phyloP scores from a whole-genome alignment of 192 early-diverging fungal species.

The Entomortierella parvispora region DNA sequence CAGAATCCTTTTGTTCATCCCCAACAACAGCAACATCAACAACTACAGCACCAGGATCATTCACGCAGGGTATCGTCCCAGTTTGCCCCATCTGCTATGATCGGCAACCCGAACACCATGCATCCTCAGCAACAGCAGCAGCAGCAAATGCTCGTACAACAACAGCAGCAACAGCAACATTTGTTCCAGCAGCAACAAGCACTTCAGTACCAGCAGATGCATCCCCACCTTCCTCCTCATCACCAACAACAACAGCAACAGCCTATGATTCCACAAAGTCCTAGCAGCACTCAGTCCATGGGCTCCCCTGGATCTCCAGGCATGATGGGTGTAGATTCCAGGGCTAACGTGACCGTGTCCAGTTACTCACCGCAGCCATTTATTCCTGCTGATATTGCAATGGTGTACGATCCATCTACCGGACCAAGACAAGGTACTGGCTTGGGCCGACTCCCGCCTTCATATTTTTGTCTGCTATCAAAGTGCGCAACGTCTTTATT shows the following conservation, averaged over 20 bases:
- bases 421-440: slow-evolving; percentile 48
- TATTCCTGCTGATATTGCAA: slow-evolving; percentile 24
- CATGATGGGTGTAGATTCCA: slow-evolving; percentile 9
- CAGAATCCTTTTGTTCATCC: slow-evolving; percentile 16
- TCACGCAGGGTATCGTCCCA: slow-evolving; percentile 27
- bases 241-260: slow-evolving; percentile 22
- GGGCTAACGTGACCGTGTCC: slow-evolving; percentile 7
- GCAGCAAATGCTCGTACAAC: slow-evolving; percentile 21
- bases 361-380: background rate
- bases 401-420: slow-evolving; percentile 30
- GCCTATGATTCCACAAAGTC: slow-evolving; percentile 25
- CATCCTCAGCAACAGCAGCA: slow-evolving; percentile 34
- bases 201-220: slow-evolving; percentile 37
- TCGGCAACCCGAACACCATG: slow-evolving; percentile 17
- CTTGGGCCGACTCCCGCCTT: too few species aligned
- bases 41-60: slow-evolving; percentile 7
- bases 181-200: slow-evolving; percentile 35
- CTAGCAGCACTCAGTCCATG: slow-evolving; percentile 26
- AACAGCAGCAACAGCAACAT: slow-evolving; percentile 45
- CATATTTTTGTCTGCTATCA: too few species aligned
- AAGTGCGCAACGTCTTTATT: background rate
- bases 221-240: slow-evolving; percentile 4
- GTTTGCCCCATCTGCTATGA: background rate
- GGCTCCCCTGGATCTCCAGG: slow-evolving; percentile 28
- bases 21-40: slow-evolving; percentile 24